These are phyloP conservation scores for Solanum sitiens DNA, from an alignment of 257 asterid species.

Conservation along the genomic window DNA sequence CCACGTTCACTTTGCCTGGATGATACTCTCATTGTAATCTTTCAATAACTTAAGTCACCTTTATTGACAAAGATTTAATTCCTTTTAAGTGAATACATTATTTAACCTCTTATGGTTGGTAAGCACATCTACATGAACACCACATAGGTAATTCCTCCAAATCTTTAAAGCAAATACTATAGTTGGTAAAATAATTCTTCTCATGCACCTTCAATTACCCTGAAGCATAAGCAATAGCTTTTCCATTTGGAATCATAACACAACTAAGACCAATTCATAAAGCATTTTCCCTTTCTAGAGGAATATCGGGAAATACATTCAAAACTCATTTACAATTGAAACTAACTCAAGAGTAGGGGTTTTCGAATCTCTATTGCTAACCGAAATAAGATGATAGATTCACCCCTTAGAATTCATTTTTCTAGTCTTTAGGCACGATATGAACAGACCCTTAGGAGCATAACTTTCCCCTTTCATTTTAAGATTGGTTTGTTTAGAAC, in stretches of 20 bases:
- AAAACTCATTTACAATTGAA: no score
- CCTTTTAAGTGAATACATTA: neutral
- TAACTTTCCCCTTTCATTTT: neutral
- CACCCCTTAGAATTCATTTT: neutral
- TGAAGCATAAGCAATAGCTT: neutral
- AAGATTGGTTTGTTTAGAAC: neutral
- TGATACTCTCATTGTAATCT: no score
- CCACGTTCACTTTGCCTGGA: no score
- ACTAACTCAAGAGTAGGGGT: no score
- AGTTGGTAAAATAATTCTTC: neutral
- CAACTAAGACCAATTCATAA: neutral
- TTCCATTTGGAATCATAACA: neutral
- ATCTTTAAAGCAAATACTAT: no score
- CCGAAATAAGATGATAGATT: no score
- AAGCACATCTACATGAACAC: neutral
- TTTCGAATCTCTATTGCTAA: no score
- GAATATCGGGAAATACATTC: no score
- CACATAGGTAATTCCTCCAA: neutral
- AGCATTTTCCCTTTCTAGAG: neutral
- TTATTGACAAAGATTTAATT: neutral
- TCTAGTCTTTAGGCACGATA: neutral
- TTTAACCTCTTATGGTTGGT: neutral
- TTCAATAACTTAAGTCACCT: neutral
- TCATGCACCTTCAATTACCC: neutral
- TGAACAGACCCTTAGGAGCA: neutral